These are phyloP conservation scores for Tulasnella sp. DNA, from an alignment of 768 basidiomycete genomes.

Conservation along the genomic window DNA sequence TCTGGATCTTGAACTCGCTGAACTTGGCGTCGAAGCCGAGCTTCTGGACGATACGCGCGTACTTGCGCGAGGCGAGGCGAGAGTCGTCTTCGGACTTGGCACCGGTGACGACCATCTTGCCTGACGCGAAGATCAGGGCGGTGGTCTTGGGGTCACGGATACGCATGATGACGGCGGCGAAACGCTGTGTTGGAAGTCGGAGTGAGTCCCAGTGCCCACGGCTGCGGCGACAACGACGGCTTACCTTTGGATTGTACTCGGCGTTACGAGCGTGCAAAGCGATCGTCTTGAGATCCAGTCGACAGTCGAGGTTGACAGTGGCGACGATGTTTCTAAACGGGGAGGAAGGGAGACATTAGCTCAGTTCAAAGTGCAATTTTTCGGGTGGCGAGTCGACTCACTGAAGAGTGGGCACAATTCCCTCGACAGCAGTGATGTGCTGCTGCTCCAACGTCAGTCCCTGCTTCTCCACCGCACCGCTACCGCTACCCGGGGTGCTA, in stretches of 20 bases:
- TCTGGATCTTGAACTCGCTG: constrained; percentile 99
- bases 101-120: constrained; percentile 99
- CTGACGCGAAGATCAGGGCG: constrained; percentile 96
- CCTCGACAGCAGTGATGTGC: constrained; percentile 93
- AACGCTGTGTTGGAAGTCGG: constrained; percentile 58
- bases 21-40: constrained; percentile 99
- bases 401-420: constrained; percentile 97
- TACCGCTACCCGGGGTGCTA: background rate
- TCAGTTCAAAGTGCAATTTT: constrained; percentile 2
- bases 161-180: constrained; percentile 99
- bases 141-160: constrained; percentile 99
- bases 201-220: background rate
- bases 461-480: background rate
- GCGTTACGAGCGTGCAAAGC: constrained; percentile 96
- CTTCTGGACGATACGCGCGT: constrained; percentile 98
- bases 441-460: constrained; percentile 49
- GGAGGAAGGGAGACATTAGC: background rate
- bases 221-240: constrained; percentile 21
- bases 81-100: constrained; percentile 99
- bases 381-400: constrained; percentile 22
- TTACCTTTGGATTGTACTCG: constrained; percentile 99
- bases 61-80: constrained; percentile 92
- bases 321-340: constrained; percentile 76
- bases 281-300: constrained; percentile 96
- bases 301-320: constrained; percentile 94